Evolutionary conservation across 306 rosid genomes (phyloP).

Genomic region (Fagus sylvatica): DNA sequence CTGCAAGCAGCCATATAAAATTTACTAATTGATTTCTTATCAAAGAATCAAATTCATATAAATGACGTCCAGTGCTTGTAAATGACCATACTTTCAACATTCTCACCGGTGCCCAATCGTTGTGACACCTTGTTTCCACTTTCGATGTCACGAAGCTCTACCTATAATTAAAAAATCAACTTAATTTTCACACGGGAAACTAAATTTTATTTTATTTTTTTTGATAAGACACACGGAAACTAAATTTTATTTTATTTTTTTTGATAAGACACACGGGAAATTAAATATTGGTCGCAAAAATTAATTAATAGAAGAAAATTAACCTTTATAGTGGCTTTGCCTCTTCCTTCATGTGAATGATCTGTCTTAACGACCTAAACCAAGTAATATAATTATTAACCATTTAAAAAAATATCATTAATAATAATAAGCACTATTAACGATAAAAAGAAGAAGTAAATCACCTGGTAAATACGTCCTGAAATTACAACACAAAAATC

Average conservation of each 20-base stretch:
- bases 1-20: constrained; percentile 48
- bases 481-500: constrained; percentile 29
- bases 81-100: constrained; percentile 57
- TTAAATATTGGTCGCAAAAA: neutral
- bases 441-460: neutral
- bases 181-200: constrained; percentile 2
- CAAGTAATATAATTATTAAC: neutral
- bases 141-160: constrained; percentile 85
- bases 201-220: too few relatives aligned
- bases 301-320: neutral
- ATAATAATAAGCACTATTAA: neutral
- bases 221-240: too few relatives aligned
- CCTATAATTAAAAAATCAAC: constrained; percentile 50
- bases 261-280: constrained; percentile 1
- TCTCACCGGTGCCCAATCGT: constrained; percentile 67
- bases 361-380: constrained; percentile 82
- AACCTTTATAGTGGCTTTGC: constrained; percentile 94
- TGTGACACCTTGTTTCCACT: constrained; percentile 83
- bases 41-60: constrained; percentile 23
- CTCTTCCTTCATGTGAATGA: constrained; percentile 96
- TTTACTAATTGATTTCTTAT: constrained; percentile 16
- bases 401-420: neutral
- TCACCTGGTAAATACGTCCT: constrained; percentile 86
- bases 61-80: neutral
- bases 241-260: too few relatives aligned